Base-by-base conservation (phyloP, 352 stramenopile species). In the Phytophthora multivora region DNA sequence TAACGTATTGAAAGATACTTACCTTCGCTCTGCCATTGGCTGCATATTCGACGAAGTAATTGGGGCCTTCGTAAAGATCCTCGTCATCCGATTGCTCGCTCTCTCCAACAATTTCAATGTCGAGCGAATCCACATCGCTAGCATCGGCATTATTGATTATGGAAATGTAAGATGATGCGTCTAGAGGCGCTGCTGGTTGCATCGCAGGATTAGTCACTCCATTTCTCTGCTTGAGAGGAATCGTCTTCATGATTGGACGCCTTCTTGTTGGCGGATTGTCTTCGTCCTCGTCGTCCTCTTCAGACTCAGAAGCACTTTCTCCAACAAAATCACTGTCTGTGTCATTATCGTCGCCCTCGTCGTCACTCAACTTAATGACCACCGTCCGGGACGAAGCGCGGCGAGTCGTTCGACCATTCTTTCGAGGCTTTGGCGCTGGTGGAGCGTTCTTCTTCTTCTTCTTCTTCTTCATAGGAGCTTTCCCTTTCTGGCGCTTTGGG, bases 31-130 rank as follows among this genome's bases (percentile, higher is more conserved):
- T 73, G 15, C 45, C 67, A 52, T 89, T 91, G 2, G 61, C 39
- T 8, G 77, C 73, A 47, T 93, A 93, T 59, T 93, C 84, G 50
- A 93, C 59, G 39, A 69, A 86, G 63, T 91, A 93, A 11, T 60
- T 39, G 11, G 82, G 80, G 0, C 84, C 80, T 0, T 63, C 51
- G 59, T 90, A 90, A 12, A 69, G 51, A 5, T 80, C 66, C 3
- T 83, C 72, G 2, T 71, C 53, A 0, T 59, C 55, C 2, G 50
- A 70, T 18, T 62, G 57, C 0, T 75, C 80, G 11, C 42, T 63
- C 36, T 71, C 67, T 11, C 28, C 53, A 30, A 61, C 53, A 52
- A 83, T 54, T 2, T 80, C 71, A 57, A 85, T 71, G 18, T 62
- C 36, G 15, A 73, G 40, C 43, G 78, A 86, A 40, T 78, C 71